Base-by-base conservation (phyloP, 495 filamentous ascomycete genomes). In the Articulospora tetracladia region DNA sequence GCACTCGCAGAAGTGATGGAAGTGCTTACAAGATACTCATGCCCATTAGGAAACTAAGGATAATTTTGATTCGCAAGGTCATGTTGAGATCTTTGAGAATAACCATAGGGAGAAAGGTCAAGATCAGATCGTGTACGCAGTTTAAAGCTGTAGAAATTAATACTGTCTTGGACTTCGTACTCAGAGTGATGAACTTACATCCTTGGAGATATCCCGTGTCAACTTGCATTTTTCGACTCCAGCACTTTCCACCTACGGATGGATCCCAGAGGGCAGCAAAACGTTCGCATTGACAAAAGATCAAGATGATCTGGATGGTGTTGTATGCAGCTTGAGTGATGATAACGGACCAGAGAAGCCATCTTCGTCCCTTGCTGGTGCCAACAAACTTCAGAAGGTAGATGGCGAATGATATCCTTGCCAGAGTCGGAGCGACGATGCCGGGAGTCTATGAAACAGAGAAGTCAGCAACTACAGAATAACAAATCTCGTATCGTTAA, bases 21-120 rank as follows among this genome's bases (percentile, higher is more conserved):
- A n/a, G 13, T 24, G 25, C 57, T 59, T 36, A 59, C 57, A 59
- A 59, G 25, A 59, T 52, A 32, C 57, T 59, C 57, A 59, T 59
- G 11, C 57, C 57, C 57, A 59, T 59, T 19, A 59, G 13, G n/a
- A 59, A 3, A 19, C 57, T 51, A 1, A 59, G 57, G 15, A 59
- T 41, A 17, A 59, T 23, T n/a, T 59, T 59, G 20, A 59, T 52
- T 6, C 57, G 26, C 17, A 36, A 1, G 15, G 20, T 59, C 20
- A 59, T 59, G 12, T 59, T 59, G 17, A 59, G 47, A 17, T 53
- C 57, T 27, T 59, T 59, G 13, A 59, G 50, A n/a, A 59, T 28
- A 10, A 27, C 20, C 1, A 59, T 27, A 3, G 57, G 57, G n/a
- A 59, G 30, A 20, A 59, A 52, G 17, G 57, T 59, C 11, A 59